Evolutionary conservation across 495 filamentous ascomycete species (phyloP).

Genomic region (Glonium stellatum): DNA sequence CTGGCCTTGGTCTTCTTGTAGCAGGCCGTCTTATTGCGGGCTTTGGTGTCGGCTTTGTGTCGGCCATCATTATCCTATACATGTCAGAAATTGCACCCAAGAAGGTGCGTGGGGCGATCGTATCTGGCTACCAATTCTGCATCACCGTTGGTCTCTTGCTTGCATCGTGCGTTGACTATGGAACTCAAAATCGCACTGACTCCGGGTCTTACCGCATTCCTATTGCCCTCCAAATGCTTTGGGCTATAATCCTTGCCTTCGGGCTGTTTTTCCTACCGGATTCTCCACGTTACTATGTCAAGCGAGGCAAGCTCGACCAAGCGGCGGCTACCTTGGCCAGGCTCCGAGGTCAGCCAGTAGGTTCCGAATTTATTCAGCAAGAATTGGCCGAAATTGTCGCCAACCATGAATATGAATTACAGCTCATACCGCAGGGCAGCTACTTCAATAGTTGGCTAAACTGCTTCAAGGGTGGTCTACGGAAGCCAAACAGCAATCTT

Average conservation of each 20-base stretch:
- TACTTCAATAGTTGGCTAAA: conserved; percentile 54
- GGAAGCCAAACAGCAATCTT: conserved; percentile 52
- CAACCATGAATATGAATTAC: conserved; percentile 69
- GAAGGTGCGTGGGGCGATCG: conserved; percentile 74
- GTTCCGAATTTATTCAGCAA: conserved; percentile 51
- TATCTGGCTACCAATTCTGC: conserved; percentile 70
- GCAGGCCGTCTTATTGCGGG: conserved; percentile 63
- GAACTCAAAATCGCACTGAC: conserved; percentile 48
- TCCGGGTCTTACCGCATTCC: conserved; percentile 73
- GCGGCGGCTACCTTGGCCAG: conserved; percentile 55
- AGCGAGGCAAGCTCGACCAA: conserved; percentile 54
- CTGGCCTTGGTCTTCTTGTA: conserved; percentile 13
- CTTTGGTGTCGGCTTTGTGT: conserved; percentile 73
- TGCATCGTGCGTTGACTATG: conserved; percentile 66
- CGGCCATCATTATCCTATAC: conserved; percentile 59
- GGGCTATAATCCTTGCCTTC: conserved; percentile 61
- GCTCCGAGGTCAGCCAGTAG: conserved; percentile 57
- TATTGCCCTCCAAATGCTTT: conserved; percentile 68
- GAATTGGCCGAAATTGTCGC: conserved; percentile 69
- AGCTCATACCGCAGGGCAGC: conserved; percentile 48
- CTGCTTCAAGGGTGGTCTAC: conserved; percentile 61
- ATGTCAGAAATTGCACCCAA: conserved; percentile 72
- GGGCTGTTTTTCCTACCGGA: conserved; percentile 73
- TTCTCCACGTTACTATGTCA: conserved; percentile 72
- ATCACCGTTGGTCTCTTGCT: conserved; percentile 76